Base-by-base conservation (phyloP, 805 yeast species). In the Zygoascus flipseniorum region DNA sequence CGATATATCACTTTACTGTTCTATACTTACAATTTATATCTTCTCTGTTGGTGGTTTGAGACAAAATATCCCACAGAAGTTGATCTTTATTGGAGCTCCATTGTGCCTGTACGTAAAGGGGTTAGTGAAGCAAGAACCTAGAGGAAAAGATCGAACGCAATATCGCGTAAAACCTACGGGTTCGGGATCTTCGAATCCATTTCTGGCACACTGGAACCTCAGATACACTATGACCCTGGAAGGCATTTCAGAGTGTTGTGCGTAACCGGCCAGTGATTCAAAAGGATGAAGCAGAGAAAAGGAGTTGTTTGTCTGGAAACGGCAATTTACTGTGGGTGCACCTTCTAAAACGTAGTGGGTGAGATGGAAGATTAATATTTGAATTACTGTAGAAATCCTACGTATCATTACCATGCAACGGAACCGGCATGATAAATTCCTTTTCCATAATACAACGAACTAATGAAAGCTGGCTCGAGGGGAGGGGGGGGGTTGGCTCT, bases 141-240 rank as follows among this genome's bases (percentile, higher is more conserved):
- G n/a, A n/a, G n/a, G n/a, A n/a, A n/a, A n/a, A n/a, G n/a, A n/a
- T n/a, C n/a, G n/a, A n/a, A n/a, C n/a, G n/a, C n/a, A n/a, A 23
- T 23, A 23, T 23, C 28, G 6, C 28, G 28, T 23, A 3, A 23
- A 6, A 23, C 28, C 6, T 23, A 23, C 28, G 28, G 28, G 28
- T 6, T 23, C 28, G 28, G 28, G 78, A 54, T 75, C 78, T 2
- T 54, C 62, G 48, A 73, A 71, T 0, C 70, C 74, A n/a, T 65
- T 62, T 32, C 78, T 64, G n/a, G 69, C 63, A 5, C 72, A 71
- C 28, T 74, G 73, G 14, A 75, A 70, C 46, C 77, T 70, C 39
- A 77, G 65, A 58, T 76, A 77, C 5, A 77, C 77, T 5, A 53
- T 52, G 19, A 50, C 56, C 14, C 57, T 20, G 5, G 26, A 16